Evolutionary conservation across 2,329 filamentous ascomycete genomes (phyloP), one percentile per base, ranked within the genome.

Genomic region (Incumbomyces lentus): DNA sequence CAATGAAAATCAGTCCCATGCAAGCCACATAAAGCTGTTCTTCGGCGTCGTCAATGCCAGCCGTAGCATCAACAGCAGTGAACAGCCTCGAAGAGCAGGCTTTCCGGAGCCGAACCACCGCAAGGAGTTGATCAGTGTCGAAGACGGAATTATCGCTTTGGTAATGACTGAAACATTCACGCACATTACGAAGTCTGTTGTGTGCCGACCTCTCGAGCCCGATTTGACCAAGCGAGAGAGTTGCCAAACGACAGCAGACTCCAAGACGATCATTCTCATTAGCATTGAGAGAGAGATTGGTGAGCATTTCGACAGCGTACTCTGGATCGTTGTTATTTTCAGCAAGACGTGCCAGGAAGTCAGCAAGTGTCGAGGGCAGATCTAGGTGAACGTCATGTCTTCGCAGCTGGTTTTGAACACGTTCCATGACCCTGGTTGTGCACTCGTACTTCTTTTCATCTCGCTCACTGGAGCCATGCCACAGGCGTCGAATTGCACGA

Each of bases 401-500:
- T 14, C 31, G 18, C 3, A 38, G 22, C 19, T 37, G n/a, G 22
- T n/a, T 17, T 17, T 38, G 42, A 4, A 45, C 7, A 2, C 33
- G 6, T 30, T 38, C 34, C 12, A 45, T 12, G 11, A n/a, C 10
- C 2, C 4, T 26, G 8, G 12, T 45, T 12, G 34, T 45, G 11
- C 14, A 7, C 10, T 31, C 26, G 19, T 45, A 45, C 13, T n/a
- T 6, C 11, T 2, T 31, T 16, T 16, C 2, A n/a, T 38, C 19
- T 30, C 30, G 13, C n/a, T 38, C 18, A 5, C 4, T 16, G 8
- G 36, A 17, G 16, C 31, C n/a, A 17, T 37, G 22, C 34, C 33
- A 45, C 16, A 38, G n/a, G n/a, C 38, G 19, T 2, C 59, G 62
- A 18, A 71, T 54, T 35, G 64, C 70, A 12, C 63, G 61, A 30